phyloP scores from a whole-genome alignment of 257 asterid species.

The Petunia secreta region DNA sequence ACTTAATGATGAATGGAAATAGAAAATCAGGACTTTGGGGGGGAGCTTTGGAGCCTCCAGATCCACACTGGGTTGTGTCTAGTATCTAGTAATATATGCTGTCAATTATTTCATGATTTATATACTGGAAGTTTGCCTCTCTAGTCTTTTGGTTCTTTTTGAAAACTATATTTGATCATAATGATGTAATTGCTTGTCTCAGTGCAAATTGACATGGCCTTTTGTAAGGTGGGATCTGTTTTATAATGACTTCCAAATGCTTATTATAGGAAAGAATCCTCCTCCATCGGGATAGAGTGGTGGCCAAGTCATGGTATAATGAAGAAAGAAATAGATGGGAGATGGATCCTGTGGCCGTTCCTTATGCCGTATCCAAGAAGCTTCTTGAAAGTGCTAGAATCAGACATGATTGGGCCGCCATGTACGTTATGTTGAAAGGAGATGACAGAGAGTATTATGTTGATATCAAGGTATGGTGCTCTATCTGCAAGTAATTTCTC shows the following conservation, averaged over 20 bases:
- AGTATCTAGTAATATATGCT: neutral
- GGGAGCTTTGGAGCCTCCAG: conserved; percentile 18
- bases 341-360: conserved; percentile 90
- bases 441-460: conserved; percentile 79
- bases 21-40: neutral
- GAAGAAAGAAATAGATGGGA: conserved; percentile 88
- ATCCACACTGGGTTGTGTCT: neutral
- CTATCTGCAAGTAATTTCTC: conserved; percentile 25
- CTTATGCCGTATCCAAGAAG: conserved; percentile 86
- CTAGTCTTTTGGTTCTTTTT: neutral
- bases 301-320: conserved; percentile 85
- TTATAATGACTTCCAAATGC: conserved; percentile 19
- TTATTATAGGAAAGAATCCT: conserved; percentile 70
- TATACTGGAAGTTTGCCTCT: neutral
- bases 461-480: conserved; percentile 67
- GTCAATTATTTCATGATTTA: neutral
- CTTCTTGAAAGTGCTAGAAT: conserved; percentile 87
- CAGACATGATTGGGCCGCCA: conserved; percentile 96
- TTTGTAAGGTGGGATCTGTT: conserved; percentile 10
- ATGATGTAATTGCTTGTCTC: neutral
- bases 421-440: conserved; percentile 83
- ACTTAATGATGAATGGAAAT: neutral
- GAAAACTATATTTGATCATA: neutral
- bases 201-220: neutral
- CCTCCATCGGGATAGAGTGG: conserved; percentile 89